Evolutionary conservation across 306 rosid species (phyloP).

Genomic region (Lathyrus oleraceus): DNA sequence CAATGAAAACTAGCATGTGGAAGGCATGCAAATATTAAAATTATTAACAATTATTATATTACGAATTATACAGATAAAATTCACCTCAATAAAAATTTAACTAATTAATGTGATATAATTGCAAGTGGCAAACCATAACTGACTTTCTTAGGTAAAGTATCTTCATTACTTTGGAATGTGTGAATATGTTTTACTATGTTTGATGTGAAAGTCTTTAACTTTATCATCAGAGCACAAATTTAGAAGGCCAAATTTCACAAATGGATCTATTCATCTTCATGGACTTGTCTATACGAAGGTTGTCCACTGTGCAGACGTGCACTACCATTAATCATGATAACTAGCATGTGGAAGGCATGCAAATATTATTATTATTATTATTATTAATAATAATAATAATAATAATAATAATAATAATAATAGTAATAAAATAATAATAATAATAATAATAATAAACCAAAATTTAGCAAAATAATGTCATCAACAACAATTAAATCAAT

Average conservation of each 20-base stretch:
- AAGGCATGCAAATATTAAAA: background rate
- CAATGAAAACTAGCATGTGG: background rate
- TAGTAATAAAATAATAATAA: too few relatives aligned
- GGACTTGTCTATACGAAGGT: background rate
- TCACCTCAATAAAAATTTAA: background rate
- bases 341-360: background rate
- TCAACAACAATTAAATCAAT: too few relatives aligned
- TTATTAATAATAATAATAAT: too few relatives aligned
- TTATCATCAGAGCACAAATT: background rate
- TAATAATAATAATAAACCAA: too few relatives aligned
- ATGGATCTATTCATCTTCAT: background rate
- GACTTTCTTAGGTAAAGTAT: background rate
- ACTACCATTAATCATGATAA: background rate
- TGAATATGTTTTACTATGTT: background rate
- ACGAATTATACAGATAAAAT: background rate
- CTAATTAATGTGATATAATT: too few relatives aligned
- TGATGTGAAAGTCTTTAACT: background rate
- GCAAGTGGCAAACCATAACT: background rate
- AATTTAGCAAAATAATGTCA: too few relatives aligned
- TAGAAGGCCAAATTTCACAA: background rate
- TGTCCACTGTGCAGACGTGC: background rate
- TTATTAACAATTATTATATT: background rate
- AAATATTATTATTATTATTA: too few relatives aligned
- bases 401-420: too few relatives aligned
- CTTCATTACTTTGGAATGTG: background rate